Evolutionary conservation across 192 early-diverging fungal genomes (phyloP).

Genomic region (Rhizoclosmatium sp.): DNA sequence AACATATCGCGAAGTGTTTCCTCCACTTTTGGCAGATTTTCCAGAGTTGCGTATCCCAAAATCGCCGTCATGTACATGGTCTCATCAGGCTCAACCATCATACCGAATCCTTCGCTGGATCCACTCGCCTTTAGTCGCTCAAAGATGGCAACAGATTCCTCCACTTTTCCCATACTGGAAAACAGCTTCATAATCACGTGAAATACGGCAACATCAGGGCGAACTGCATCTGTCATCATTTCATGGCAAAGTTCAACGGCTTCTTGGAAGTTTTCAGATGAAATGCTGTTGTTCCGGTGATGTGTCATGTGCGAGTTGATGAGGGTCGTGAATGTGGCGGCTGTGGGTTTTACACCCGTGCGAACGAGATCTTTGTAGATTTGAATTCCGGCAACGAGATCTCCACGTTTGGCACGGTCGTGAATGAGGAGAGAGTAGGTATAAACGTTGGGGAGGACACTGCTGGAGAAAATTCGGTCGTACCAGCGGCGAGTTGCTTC

Average conservation of each 20-base stretch:
- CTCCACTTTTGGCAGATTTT: slow-evolving; percentile 18
- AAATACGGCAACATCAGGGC: slow-evolving; percentile 31
- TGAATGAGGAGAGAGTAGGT: slow-evolving; percentile 39
- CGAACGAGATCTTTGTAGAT: slow-evolving; percentile 34
- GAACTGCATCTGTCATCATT: slow-evolving; percentile 18
- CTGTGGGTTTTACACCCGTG: slow-evolving; percentile 21
- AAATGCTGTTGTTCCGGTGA: neutral
- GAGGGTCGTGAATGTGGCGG: slow-evolving; percentile 35
- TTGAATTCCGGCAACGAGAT: slow-evolving; percentile 28
- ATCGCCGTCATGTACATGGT: slow-evolving; percentile 34
- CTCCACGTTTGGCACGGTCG: slow-evolving; percentile 31
- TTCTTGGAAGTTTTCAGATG: neutral
- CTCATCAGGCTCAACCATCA: slow-evolving; percentile 28
- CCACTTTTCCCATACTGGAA: slow-evolving; percentile 8
- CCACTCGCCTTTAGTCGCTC: slow-evolving; percentile 7
- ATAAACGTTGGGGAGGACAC: slow-evolving; percentile 37
- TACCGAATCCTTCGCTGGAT: neutral
- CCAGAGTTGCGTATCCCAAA: slow-evolving; percentile 11
- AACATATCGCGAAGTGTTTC: slow-evolving; percentile 21
- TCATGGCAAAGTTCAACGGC: slow-evolving; percentile 26
- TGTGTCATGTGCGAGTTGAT: slow-evolving; percentile 25
- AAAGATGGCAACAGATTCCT: slow-evolving; percentile 9
- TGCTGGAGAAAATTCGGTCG: slow-evolving; percentile 37
- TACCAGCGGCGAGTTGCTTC: slow-evolving; percentile 42
- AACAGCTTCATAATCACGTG: slow-evolving; percentile 36